Evolutionary conservation across 805 yeast genomes (phyloP), one percentile per base, ranked within the genome.

Genomic region (Cyberlindnera euphorbiiphila): DNA sequence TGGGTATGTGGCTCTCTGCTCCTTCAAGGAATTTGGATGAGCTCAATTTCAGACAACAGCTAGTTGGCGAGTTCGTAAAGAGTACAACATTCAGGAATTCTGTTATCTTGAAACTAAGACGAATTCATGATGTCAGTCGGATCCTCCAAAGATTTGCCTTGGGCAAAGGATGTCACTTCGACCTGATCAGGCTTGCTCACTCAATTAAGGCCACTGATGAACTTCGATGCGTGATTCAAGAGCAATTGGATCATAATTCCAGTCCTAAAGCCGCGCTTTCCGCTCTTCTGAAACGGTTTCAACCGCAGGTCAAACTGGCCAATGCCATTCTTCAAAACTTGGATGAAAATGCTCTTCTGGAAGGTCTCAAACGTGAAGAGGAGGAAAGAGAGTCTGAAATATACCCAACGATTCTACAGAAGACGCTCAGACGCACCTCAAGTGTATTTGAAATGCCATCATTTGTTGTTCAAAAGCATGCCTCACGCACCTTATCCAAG

Each of bases 1-100:
- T 93, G 10, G 73, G 81, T 7, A 78, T 80, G 36, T 87, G 97
- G 96, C 61, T 91, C 5, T 69, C 85, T 18, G 77, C 86, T 2
- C 98, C 98, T 0, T 71, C 85, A 0, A 69, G 82, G 9, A 73
- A 81, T 50, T 50, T 73, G 0, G 49, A 54, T 0, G 83, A 76
- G 43, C 76, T 93, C 11, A 57, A 57, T 13, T 50, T 56, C 14
- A 65, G 98, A 19, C 85, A 78, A 32, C 62, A 61, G 13, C 49
- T 71, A 10, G 81, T 84, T 0, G 55, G 57, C 6, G 53, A 63
- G 4, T 72, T 82, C 29, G 38, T 56, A 23, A 54, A 53, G 7
- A 55, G 68, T 30, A 24, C 41, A 2, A 32, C 37, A 1, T 52
- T 64, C 24, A 51, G 65, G 4, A 59, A 57, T 5, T 48, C 49